Evolutionary conservation across 108 stramenopile species (phyloP), one percentile per base, ranked within the genome.

Genomic region (Schizochytrium sp.): DNA sequence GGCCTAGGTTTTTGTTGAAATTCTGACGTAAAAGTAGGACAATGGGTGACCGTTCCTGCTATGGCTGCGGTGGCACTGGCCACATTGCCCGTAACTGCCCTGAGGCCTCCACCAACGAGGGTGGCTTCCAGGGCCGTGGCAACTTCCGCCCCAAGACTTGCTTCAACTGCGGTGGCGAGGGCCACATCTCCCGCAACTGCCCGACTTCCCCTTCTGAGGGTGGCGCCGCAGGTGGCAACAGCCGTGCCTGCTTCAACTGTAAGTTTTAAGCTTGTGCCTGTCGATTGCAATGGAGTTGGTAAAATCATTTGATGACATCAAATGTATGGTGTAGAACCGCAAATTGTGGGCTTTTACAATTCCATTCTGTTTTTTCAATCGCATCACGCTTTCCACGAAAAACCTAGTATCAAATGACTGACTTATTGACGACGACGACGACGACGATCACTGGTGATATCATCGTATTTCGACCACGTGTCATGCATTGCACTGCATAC

Each of bases 131-230:
- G 87, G 12, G 38, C 41, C 44, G 44, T 56, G 59, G 56, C 28
- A 57, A 17, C 56, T 4, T 58, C 56, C 87, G 87, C 87, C 87
- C 95, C 91, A 95, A 95, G 87, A 92, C 93, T 42, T 96, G 96
- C 88, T 96, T 95, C 93, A 95, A 96, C 73, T 95, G 96, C 89
- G 95, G 95, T 40, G 47, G 92, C 69, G 94, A 95, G 47, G 95
- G 94, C 10, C 95, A 95, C 73, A 94, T 95, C 83, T 90, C 94
- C 46, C 90, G 87, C 58, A 92, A 94, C 55, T 94, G 93, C 92
- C 90, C 92, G 40, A 72, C 53, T 40, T 17, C 76, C 8, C 53
- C 76, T 42, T 60, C 59, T 60, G 50, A 83, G 76, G 76, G 50
- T 28, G 50, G 53, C 47, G 53, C 42, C 40, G 8, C 50, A 2